Base-by-base conservation (phyloP, 352 stramenopile genomes). In the Phytophthora lateralis region DNA sequence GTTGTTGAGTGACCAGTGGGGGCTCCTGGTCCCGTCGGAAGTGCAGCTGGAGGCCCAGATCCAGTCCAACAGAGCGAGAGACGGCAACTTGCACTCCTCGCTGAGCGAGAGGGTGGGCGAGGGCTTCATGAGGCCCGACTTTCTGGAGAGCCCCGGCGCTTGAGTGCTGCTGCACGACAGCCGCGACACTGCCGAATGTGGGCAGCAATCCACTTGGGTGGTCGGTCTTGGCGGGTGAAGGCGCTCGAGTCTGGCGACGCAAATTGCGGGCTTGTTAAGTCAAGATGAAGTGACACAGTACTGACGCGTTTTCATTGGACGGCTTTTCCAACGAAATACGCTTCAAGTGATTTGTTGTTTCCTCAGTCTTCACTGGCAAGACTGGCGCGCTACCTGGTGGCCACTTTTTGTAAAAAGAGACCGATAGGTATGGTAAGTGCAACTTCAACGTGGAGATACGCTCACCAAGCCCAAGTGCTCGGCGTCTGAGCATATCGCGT, bases 211-310 rank as follows among this genome's bases (percentile, higher is more conserved):
- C 11, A 20, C 0, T 42, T 20, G 35, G 6, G 34, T 17, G 12
- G 1, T 3, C 6, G 1, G 37, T 42, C 37, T 18, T 42, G n/a
- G 14, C 4, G 6, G 14, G 14, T 18, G 14, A 1, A 20, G n/a
- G 6, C 4, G 15, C 26, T 32, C 39, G 44, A 12, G 44, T 26
- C 15, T 24, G 26, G 27, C 44, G 26, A 18, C 44, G 44, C 44
- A 51, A 38, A 51, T 37, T 51, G 44, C 44, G 44, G 26, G n/a
- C n/a, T n/a, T n/a, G n/a, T n/a, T n/a, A n/a, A n/a, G 9, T 14
- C 11, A 27, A 50, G 24, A 17, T 50, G 24, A 50, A 50, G 43
- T 50, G 43, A 50, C 12, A 6, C 24, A 49, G 6, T 29, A 17
- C 10, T 5, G 7, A 21, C 10, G 43, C 2, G 2, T 10, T 24